Evolutionary conservation across 1,284 basidiomycete species (phyloP).

Genomic region (Boletellus deceptivus): DNA sequence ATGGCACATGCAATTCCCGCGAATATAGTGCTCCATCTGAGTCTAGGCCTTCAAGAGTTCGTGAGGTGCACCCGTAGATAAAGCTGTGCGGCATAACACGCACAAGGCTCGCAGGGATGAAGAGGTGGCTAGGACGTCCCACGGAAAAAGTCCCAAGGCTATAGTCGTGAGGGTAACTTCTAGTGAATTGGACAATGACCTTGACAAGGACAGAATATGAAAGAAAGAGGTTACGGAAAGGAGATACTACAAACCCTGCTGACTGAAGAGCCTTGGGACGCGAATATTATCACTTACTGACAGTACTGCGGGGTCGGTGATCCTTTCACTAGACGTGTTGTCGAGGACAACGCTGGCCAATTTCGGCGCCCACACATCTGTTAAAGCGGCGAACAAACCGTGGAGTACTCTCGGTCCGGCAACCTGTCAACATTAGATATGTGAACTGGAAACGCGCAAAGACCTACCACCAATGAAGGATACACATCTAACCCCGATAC

Average conservation of each 20-base stretch:
- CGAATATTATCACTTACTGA: constrained; percentile 52
- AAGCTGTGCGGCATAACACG: constrained; percentile 4
- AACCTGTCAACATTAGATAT: constrained; percentile 43
- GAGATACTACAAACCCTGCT: constrained; percentile 54
- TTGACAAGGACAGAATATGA: constrained; percentile 78
- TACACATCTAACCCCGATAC: constrained; percentile 36
- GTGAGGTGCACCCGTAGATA: constrained; percentile 8
- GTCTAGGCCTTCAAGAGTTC: constrained; percentile 27
- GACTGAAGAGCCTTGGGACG: not conserved
- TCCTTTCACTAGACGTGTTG: constrained; percentile 39
- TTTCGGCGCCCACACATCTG: constrained; percentile 74
- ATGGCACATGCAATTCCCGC: constrained; percentile 79
- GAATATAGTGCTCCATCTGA: constrained; percentile 45
- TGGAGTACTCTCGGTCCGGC: constrained; percentile 76
- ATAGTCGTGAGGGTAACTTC: constrained; percentile 85
- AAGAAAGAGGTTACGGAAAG: constrained; percentile 87
- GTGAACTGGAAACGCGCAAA: not conserved
- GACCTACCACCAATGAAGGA: constrained; percentile 29
- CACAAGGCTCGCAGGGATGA: constrained; percentile 23
- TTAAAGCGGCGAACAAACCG: constrained; percentile 75
- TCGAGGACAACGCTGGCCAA: constrained; percentile 66
- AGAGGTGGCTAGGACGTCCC: constrained; percentile 41
- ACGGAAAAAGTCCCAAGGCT: constrained; percentile 81
- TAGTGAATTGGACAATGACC: constrained; percentile 91
- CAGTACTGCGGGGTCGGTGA: constrained; percentile 39